Conservation (phyloP, 768 basidiomycete genomes). For the Collybiopsis confluens region DNA sequence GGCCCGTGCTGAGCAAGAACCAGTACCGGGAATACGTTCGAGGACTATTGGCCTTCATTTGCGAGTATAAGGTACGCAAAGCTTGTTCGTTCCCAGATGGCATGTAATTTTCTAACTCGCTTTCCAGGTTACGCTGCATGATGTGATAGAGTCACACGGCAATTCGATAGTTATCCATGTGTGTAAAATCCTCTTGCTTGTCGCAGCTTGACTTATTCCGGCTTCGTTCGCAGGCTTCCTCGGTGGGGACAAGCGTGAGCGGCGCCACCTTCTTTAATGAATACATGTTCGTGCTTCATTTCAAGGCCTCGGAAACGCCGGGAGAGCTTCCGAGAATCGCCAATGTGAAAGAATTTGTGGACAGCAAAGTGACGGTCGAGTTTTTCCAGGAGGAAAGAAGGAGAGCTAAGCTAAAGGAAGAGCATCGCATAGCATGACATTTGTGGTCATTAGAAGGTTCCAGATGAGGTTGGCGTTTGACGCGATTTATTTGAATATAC, state of each 20-base stretch:
- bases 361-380: constrained; percentile 18
- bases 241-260: constrained; percentile 20
- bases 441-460: not conserved
- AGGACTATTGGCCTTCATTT: constrained; percentile 23
- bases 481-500: not conserved
- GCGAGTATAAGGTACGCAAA: constrained; percentile 23
- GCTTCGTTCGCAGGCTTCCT: constrained; percentile 18
- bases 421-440: not conserved
- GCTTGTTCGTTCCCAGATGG: not conserved
- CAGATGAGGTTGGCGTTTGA: too few relatives aligned
- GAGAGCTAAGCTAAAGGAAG: constrained; percentile 8
- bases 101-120: not conserved
- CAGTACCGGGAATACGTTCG: constrained; percentile 28
- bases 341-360: constrained; percentile 28
- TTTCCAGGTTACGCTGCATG: constrained; percentile 22
- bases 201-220: not conserved
- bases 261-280: constrained; percentile 16
- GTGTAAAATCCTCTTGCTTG: constrained; percentile 7
- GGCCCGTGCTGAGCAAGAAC: constrained; percentile 31
- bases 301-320: constrained; percentile 11
- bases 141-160: constrained; percentile 28
- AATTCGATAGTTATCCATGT: constrained; percentile 27
- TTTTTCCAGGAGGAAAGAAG: constrained; percentile 28
- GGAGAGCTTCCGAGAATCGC: constrained; percentile 22
- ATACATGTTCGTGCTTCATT: constrained; percentile 16